Evolutionary conservation across 2,329 filamentous ascomycete genomes (phyloP).

Genomic region (Bipolaris cookei): DNA sequence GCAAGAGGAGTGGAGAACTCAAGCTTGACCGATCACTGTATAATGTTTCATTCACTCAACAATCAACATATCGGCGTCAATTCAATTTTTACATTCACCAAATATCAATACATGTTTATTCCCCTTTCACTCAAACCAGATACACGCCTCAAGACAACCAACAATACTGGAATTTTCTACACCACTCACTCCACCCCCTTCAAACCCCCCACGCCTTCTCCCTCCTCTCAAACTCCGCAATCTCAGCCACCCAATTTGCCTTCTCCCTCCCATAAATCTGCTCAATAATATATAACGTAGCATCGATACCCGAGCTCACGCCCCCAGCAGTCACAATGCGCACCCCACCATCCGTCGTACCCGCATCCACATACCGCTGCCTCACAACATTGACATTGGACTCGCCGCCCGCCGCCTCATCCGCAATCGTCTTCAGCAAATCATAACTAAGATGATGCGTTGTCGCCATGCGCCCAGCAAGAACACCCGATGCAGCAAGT

Average conservation of each 20-base stretch:
- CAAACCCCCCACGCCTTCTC: conserved; percentile 13
- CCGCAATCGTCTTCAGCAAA: conserved; percentile 32
- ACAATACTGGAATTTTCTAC: neutral
- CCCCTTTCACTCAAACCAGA: too few species aligned
- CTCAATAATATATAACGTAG: conserved; percentile 39
- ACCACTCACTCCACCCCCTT: neutral
- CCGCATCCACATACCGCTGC: conserved; percentile 45
- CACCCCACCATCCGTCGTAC: conserved; percentile 37
- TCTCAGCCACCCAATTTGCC: conserved; percentile 33
- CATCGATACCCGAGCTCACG: conserved; percentile 44
- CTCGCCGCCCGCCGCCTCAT: conserved; percentile 39
- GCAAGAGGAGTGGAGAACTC: too few species aligned
- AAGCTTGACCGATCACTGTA: too few species aligned
- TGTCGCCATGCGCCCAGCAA: conserved; percentile 46
- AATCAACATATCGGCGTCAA: too few species aligned
- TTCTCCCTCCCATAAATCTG: conserved; percentile 33
- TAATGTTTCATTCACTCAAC: too few species aligned
- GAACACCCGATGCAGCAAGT: conserved; percentile 47
- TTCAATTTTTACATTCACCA: neutral
- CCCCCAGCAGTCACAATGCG: conserved; percentile 45
- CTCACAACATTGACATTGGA: conserved; percentile 32
- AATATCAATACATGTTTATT: neutral
- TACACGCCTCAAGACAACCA: neutral
- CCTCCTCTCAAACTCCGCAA: conserved; percentile 44
- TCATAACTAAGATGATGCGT: conserved; percentile 50